phyloP scores from a whole-genome alignment of 768 basidiomycete genomes.

The Rickenella mellea region DNA sequence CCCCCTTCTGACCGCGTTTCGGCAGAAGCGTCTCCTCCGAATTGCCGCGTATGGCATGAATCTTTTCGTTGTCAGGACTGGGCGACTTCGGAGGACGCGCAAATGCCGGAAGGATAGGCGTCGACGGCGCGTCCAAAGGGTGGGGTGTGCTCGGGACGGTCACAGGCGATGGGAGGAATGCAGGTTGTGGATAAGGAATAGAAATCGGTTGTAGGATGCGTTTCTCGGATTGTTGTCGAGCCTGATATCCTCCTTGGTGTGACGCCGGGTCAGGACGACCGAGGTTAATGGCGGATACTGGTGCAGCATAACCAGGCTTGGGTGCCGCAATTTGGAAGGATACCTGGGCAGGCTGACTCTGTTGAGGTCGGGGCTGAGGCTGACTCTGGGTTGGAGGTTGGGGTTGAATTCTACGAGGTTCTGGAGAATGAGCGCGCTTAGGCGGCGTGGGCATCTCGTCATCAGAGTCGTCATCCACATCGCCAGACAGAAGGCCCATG shows the following conservation, averaged over 20 bases:
- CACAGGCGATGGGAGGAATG: conserved; percentile 15
- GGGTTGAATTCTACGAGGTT: conserved; percentile 10
- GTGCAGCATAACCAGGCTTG: conserved; percentile 64
- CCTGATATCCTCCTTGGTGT: conserved; percentile 23
- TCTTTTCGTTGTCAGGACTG: too few relatives aligned
- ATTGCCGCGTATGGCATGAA: conserved; percentile 55
- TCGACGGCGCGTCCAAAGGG: conserved; percentile 66
- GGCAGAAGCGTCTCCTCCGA: conserved; percentile 62
- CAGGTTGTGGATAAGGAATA: conserved; percentile 16
- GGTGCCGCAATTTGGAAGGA: conserved; percentile 71
- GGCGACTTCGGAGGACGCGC: conserved; percentile 45
- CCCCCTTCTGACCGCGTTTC: conserved; percentile 60
- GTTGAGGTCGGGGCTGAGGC: conserved; percentile 21
- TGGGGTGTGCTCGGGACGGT: conserved; percentile 49
- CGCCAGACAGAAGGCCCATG: conserved; percentile 34
- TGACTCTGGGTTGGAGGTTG: conserved; percentile 8
- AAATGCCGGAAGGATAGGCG: conserved; percentile 73
- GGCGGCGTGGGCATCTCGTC: conserved; percentile 25
- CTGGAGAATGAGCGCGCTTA: not conserved
- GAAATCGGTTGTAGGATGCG: conserved; percentile 19
- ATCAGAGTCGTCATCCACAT: conserved; percentile 35
- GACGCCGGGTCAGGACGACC: conserved; percentile 36
- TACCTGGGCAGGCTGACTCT: too few relatives aligned
- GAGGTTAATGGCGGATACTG: conserved; percentile 55
- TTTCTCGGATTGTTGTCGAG: conserved; percentile 10